Evolutionary conservation across 2,329 filamentous ascomycete species (phyloP), one percentile per base, ranked within the genome.

Genomic region (Didymella sp.): DNA sequence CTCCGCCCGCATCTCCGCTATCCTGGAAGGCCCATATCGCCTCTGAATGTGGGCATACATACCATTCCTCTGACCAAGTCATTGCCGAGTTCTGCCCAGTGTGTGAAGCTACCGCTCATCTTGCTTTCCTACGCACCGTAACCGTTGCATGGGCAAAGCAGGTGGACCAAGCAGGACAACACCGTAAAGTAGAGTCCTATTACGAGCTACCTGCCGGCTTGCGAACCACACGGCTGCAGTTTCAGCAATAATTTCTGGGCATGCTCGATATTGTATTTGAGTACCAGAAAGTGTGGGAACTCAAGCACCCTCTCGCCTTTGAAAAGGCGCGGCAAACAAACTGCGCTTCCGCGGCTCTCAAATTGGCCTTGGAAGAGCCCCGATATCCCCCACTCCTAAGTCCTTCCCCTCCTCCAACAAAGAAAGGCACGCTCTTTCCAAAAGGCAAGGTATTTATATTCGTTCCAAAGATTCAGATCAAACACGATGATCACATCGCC

Each of bases 241-340:
- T 52, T 2, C 42, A 46, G n/a, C 8, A 40, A 3, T 28, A 40
- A 3, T 28, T 46, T 3, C 33, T 46, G 6, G 41, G 24, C 7
- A 27, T 51, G n/a, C 40, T 56, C 8, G 21, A 17, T 4, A 35
- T 56, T 15, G 9, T 37, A 17, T 42, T 19, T 9, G 12, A 22
- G 2, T 51, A 41, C 21, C 46, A 56, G 22, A n/a, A 41, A 35
- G 35, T 9, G 9, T 56, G 46, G 41, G 46, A 56, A 35, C 21
- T 17, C 12, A 41, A 45, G 19, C 25, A 56, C 19, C 53, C 46
- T 2, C 22, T 37, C 12, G n/a, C 25, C 6, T 41, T 21, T 30
- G 35, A 21, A 3, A n/a, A 35, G 24, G 53, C 41, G 12, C 46
- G 46, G 21, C 15, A 11, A n/a, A 46, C 33, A 17, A 51, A 46